phyloP scores from a whole-genome alignment of 495 filamentous ascomycete species.

The Talaromyces adpressus region DNA sequence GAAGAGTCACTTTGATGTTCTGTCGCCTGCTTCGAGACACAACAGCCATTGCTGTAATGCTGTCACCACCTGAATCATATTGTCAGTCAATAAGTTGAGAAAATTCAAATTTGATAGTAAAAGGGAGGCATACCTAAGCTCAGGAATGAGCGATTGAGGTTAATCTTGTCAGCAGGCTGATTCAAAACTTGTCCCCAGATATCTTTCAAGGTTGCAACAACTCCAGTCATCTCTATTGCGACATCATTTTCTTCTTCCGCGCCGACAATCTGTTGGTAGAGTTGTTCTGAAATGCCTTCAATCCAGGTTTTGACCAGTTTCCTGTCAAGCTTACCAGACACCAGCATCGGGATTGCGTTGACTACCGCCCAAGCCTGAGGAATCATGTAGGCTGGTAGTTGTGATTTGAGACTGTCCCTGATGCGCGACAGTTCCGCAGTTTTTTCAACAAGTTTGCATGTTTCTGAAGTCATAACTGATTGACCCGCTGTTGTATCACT shows the following conservation, averaged over 20 bases:
- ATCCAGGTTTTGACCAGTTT: slow-evolving; percentile 40
- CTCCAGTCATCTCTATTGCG: slow-evolving; percentile 16
- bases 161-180: slow-evolving; percentile 29
- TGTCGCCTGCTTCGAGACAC: slow-evolving; percentile 32
- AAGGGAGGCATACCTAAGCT: slow-evolving; percentile 26
- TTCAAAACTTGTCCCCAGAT: slow-evolving; percentile 45
- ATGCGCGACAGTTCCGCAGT: slow-evolving; percentile 24
- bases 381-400: slow-evolving; percentile 43
- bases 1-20: slow-evolving; percentile 27
- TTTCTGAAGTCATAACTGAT: slow-evolving; percentile 23
- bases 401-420: slow-evolving; percentile 26
- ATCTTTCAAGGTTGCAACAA: slow-evolving; percentile 22
- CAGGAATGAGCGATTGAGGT: slow-evolving; percentile 34
- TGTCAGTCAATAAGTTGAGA: slow-evolving; percentile 5
- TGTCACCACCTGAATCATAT: slow-evolving; percentile 36
- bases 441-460: slow-evolving; percentile 30
- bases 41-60: slow-evolving; percentile 35
- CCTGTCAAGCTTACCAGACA: slow-evolving; percentile 43
- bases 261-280: slow-evolving; percentile 34
- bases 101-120: too few species aligned
- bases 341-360: slow-evolving; percentile 37
- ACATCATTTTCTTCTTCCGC: slow-evolving; percentile 25
- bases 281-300: slow-evolving; percentile 28
- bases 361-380: slow-evolving; percentile 39
- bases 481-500: slow-evolving; percentile 23